Base-by-base conservation (phyloP, 805 yeast species). In the Nakazawaea sp. region DNA sequence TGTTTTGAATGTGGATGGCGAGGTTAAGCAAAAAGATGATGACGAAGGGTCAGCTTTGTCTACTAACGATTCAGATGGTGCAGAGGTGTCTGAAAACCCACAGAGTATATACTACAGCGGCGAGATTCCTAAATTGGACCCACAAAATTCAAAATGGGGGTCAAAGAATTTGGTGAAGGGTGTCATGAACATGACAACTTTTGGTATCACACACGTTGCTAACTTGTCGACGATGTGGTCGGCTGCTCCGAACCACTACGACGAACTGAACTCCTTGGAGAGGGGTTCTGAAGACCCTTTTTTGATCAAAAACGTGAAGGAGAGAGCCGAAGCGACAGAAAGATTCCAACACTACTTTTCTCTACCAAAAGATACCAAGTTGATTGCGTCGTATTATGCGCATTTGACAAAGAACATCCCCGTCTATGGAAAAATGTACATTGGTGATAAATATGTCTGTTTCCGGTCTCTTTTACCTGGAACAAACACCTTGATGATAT, bases 391-490 rank as follows among this genome's bases (percentile, higher is more conserved):
- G 1, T 90, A 86, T 50, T 80, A 73, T 49, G 68, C 81, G 1
- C 78, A 84, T 56, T 51, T 87, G 13, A 79, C 75, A 45, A 71
- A 83, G 45, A 72, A 82, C 10, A 60, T 86, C 15, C 96, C 96
- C 1, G 62, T 78, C 1, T 88, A 85, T 57, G 97, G 97, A 1
- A 84, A 85, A 48, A 50, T 89, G 2, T 87, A 87, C 53, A 48
- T 90, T 10, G 85, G 95, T 0, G 62, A 70, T 15, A 67, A 66
- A 21, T 74, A 71, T 39, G 52, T 90, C n/a, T 89, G 95, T 45
- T 90, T 83, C 58, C 65, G 92, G 43, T 80, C 95, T 26, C 62
- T 86, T 26, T 50, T 86, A 3, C 94, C 94, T 0, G 92, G 94
- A 0, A 68, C 82, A 0, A 70, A 73, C 26, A 82, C 95, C 1